Base-by-base conservation (phyloP, 73 alveolate genomes). In the Tetrahymena malaccensis region DNA sequence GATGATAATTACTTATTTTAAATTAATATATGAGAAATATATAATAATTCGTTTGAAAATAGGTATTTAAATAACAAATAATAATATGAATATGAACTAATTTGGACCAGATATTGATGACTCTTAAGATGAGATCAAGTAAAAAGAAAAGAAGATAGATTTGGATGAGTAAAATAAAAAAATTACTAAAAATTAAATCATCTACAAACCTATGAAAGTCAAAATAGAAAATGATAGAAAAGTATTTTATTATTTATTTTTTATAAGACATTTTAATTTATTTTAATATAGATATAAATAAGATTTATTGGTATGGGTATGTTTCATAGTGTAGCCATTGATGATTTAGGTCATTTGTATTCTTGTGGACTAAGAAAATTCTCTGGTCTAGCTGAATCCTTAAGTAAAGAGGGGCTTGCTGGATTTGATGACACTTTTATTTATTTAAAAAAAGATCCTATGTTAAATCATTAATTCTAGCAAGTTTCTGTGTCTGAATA, bases 171-270 rank as follows among this genome's bases (percentile, higher is more conserved):
- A 70, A n/a, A 70, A 70, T n/a, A 70, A 70, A 17, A 95, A 95
- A 55, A 95, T 85, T 34, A 89, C 97, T 43, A 94, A 85, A 95
- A 95, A 93, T 25, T 95, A 95, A 55, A 95, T 95, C 43, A 93
- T 95, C 55, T 95, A 95, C 38, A 33, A 95, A 15, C 97, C 97
- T 19, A 38, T 31, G 31, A 44, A 34, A 85, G 93, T 93, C 37
- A 43, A 37, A 21, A 43, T 93, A 9, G 89, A 70, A 70, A 70
- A 70, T 70, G 89, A 70, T 25, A 70, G 89, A 70, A 70, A 70
- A 70, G 89, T 70, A 70, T 70, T 27, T 70, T 4, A n/a, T 70
- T 70, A 4, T 70, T n/a, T 7, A 15, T 17, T 70, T 70, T n/a
- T 27, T 70, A 22, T 11, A 19, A 50, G 8, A 19, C 7, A 15